Base-by-base conservation (phyloP, 495 filamentous ascomycete genomes). In the Penicillium steckii region DNA sequence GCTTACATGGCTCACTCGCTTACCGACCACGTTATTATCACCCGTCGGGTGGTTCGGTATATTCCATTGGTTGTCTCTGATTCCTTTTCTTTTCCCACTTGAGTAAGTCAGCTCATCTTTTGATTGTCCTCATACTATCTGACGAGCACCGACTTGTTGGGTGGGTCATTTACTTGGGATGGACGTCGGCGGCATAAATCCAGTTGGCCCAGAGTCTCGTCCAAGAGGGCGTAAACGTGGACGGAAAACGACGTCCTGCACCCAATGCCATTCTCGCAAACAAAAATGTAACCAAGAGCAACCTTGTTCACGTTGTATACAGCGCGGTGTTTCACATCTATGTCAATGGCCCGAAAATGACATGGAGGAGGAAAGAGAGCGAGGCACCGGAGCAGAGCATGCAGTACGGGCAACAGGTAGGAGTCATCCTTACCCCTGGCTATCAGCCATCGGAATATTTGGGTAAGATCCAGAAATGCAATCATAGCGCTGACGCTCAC, bases 191-290 rank as follows among this genome's bases (percentile, higher is more conserved):
- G 23, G 38, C 38, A 41, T 23, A 12, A 21, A 10, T 21, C 9
- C 21, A 21, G 21, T 13, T 30, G 18, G 26, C 21, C 17, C 26
- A 3, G 33, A 48, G 10, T 23, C 52, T 8, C 46, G 23, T 5
- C n/a, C 52, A 38, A 38, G 30, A 44, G 27, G 35, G 8, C 44
- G 44, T 19, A 50, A 42, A 18, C 48, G 54, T 22, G 54, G 54
- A 8, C 44, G 54, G 18, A 57, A 57, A 32, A 48, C 48, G 24
- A 57, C 54, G 8, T 57, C 54, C 23, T 57, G 54, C 25, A 48
- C 54, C 22, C 44, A 57, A 38, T 57, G 54, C 12, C 54, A 57
- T 19, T 23, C 44, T 24, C 45, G 54, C 10, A 57, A 57, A 24
- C 54, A 57, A 23, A 57, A 48, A 48, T 57, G 54, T 22, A 47